Percentiles rank a stretch among this genome's conserved stretches.
phyloP scores from a whole-genome alignment of 345 rosid genomes.

The Boechera retrofracta region DNA sequence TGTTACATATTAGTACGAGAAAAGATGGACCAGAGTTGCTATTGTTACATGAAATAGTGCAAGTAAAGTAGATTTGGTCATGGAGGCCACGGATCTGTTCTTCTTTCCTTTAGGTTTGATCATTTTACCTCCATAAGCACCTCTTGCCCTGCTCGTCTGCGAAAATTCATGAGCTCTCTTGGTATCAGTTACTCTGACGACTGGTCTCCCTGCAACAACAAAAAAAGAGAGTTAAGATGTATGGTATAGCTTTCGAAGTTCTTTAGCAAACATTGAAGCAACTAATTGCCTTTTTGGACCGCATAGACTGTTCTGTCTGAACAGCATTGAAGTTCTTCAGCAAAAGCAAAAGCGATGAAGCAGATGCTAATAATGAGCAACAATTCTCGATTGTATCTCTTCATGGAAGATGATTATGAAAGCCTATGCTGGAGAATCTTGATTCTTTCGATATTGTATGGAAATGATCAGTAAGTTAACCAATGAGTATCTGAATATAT shows the following conservation, averaged over 20 bases:
- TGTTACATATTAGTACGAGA: conserved; percentile 27
- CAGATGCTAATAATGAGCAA: conserved; percentile 22
- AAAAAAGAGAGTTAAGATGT: conserved; percentile 6
- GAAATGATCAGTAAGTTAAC: conserved; percentile 7
- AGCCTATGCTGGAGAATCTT: conserved; percentile 11
- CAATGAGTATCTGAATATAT: conserved; percentile 17
- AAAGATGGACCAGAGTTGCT: conserved; percentile 16
- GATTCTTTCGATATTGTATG: conserved; percentile 3
- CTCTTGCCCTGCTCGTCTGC: conserved; percentile 29
- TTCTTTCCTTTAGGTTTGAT: conserved; percentile 35
- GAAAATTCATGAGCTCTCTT: conserved; percentile 24
- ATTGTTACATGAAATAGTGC: conserved; percentile 6
- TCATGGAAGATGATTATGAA: conserved; percentile 12
- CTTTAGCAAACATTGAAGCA: background rate
- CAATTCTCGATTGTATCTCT: conserved; percentile 6
- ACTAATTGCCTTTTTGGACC: conserved; percentile 26
- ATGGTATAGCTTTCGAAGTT: background rate
- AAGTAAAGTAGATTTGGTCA: conserved; percentile 29
- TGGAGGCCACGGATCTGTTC: conserved; percentile 29
- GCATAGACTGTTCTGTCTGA: conserved; percentile 6
- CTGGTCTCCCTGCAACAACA: conserved; percentile 19
- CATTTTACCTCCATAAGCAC: conserved; percentile 32
- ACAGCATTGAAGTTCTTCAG: conserved; percentile 21
- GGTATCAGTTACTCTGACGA: background rate
- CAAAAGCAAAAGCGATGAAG: conserved; percentile 16